Conservation (phyloP, 768 basidiomycete species). For the Hebeloma cylindrosporum region DNA sequence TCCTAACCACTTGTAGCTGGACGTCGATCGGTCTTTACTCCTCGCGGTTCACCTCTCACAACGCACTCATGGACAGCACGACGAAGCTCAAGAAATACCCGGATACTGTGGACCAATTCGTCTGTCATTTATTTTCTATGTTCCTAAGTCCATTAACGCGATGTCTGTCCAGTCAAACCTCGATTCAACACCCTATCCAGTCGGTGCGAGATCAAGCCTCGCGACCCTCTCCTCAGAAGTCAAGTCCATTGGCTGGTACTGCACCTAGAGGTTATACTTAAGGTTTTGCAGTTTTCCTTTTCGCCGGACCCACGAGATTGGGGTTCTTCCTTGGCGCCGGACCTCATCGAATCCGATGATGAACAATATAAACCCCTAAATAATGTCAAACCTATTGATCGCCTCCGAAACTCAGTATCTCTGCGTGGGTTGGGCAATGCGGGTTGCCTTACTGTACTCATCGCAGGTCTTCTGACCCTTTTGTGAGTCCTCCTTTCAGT, state of each 20-base stretch:
- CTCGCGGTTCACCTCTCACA: slow-evolving; percentile 1
- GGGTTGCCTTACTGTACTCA: slow-evolving; percentile 50
- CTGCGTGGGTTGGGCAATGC: slow-evolving; percentile 67
- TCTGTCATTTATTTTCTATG: slow-evolving; percentile 10
- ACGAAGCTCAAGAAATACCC: slow-evolving; percentile 17
- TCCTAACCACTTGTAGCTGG: slow-evolving; percentile 12
- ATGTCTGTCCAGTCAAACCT: slow-evolving; percentile 23
- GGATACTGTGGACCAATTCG: slow-evolving; percentile 23
- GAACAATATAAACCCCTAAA: slow-evolving; percentile 29
- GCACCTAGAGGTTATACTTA: no score
- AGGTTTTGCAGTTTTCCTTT: slow-evolving; percentile 44
- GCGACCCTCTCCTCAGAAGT: slow-evolving; percentile 28
- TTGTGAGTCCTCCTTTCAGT: slow-evolving; percentile 51
- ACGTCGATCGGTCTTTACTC: slow-evolving; percentile 1
- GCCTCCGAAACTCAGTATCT: slow-evolving; percentile 42
- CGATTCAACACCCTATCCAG: slow-evolving; percentile 33
- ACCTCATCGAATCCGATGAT: slow-evolving; percentile 43
- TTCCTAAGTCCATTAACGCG: not conserved
- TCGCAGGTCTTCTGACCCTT: slow-evolving; percentile 45
- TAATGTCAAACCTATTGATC: not conserved
- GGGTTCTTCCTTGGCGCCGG: slow-evolving; percentile 49
- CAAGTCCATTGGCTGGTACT: not conserved
- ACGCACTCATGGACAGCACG: slow-evolving; percentile 13
- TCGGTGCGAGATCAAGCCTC: slow-evolving; percentile 31
- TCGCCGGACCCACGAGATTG: slow-evolving; percentile 56